These are phyloP conservation scores for Sechiopsis laciniata DNA, from an alignment of 306 rosid genomes.

Conservation along the genomic window DNA sequence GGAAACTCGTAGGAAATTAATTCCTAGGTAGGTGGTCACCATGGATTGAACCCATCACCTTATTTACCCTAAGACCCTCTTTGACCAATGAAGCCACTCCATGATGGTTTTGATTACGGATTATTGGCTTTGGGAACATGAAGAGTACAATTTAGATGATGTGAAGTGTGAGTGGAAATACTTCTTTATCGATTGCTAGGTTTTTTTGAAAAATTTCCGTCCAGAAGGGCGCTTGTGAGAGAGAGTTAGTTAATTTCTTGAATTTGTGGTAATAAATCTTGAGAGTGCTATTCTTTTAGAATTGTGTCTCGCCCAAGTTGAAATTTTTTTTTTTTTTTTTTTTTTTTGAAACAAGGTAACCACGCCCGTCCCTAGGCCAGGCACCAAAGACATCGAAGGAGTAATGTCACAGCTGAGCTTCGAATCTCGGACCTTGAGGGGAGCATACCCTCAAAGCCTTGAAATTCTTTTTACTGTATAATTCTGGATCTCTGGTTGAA, in stretches of 20 bases:
- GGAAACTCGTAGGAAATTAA: no score
- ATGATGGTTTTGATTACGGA: no score
- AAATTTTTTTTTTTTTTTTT: not conserved
- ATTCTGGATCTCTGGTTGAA: not conserved
- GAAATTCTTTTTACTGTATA: not conserved
- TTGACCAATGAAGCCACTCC: no score
- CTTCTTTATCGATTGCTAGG: not conserved
- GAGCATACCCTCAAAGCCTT: no score
- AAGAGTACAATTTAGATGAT: not conserved
- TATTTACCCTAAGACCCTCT: no score
- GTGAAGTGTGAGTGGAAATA: not conserved
- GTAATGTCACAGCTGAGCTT: no score
- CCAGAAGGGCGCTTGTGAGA: not conserved
- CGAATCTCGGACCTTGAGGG: no score
- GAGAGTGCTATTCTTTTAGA: conserved; percentile 4
- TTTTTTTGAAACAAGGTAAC: no score
- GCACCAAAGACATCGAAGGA: no score
- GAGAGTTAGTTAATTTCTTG: not conserved
- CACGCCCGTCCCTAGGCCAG: no score
- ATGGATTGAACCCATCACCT: no score
- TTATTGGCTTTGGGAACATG: not conserved
- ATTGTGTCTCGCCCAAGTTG: not conserved
- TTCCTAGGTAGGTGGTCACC: no score
- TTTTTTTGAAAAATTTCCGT: not conserved
- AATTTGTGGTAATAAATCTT: not conserved